Conservation (phyloP, 1,284 basidiomycete species). For the Apiotrichum akiyoshidainum region DNA sequence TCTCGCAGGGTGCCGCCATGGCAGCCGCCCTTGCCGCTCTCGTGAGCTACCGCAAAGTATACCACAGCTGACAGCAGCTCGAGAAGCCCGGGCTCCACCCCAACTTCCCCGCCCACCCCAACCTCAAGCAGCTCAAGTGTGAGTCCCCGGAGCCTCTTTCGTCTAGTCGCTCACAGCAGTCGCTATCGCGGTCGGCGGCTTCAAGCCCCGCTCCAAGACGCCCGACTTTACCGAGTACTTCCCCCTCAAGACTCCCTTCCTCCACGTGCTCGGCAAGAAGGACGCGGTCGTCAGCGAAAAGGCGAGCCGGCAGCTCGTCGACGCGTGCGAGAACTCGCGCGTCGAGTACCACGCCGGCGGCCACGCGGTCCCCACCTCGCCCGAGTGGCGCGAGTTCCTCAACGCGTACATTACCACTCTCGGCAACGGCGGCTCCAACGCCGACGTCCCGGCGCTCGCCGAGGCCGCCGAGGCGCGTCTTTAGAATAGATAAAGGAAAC, state of each 20-base stretch:
- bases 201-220: conserved; percentile 36
- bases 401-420: conserved; percentile 2
- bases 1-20: conserved; percentile 78
- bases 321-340: conserved; percentile 54
- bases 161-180: conserved; percentile 33
- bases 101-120: conserved; percentile 65
- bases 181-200: conserved; percentile 57
- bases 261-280: conserved; percentile 74
- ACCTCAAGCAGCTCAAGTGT: conserved; percentile 60
- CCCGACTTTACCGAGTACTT: conserved; percentile 55
- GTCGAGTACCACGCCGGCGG: conserved; percentile 49
- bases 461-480: no score
- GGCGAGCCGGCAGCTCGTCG: conserved; percentile 62
- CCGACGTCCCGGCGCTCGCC: background rate
- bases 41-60: conserved; percentile 52
- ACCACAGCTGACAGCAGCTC: conserved; percentile 49
- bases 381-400: background rate
- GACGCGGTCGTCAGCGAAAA: conserved; percentile 78
- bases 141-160: conserved; percentile 11
- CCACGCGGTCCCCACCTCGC: conserved; percentile 1
- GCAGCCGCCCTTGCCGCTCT: conserved; percentile 69
- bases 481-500: no score
- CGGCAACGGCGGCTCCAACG: background rate
- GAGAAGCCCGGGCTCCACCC: conserved; percentile 60
- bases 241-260: conserved; percentile 53